Evolutionary conservation across 345 rosid species (phyloP).

Genomic region (Durio zibethinus): DNA sequence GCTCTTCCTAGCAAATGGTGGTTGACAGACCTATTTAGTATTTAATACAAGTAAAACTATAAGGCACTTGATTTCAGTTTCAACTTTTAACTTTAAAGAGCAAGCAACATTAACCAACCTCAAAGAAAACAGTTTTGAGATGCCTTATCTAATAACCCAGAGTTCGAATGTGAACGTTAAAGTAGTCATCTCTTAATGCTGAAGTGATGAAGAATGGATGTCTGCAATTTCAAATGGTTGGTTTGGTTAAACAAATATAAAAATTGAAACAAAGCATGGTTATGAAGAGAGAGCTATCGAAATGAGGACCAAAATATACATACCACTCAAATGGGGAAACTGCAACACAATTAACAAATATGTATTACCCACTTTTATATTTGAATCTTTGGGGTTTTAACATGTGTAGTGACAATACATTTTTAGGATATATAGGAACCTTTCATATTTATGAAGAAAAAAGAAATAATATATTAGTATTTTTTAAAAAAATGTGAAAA

Average conservation of each 20-base stretch:
- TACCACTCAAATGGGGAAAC: slow-evolving; percentile 86
- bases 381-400: slow-evolving; percentile 83
- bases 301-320: not conserved
- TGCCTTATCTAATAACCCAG: slow-evolving; percentile 87
- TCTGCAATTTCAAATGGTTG: slow-evolving; percentile 29
- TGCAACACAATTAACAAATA: slow-evolving; percentile 78
- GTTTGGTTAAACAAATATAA: not conserved
- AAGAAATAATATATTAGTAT: not conserved
- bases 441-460: slow-evolving; percentile 12
- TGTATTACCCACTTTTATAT: slow-evolving; percentile 90
- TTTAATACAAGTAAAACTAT: not conserved
- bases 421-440: slow-evolving; percentile 85
- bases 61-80: not conserved
- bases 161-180: slow-evolving; percentile 84
- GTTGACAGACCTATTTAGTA: slow-evolving; percentile 35
- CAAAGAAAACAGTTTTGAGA: slow-evolving; percentile 66
- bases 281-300: not conserved
- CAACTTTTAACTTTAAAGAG: not conserved
- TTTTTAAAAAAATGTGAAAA: not conserved
- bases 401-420: slow-evolving; percentile 77
- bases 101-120: slow-evolving; percentile 35
- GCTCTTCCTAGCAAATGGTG: slow-evolving; percentile 19
- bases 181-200: slow-evolving; percentile 76
- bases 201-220: slow-evolving; percentile 97
- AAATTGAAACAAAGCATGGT: not conserved